These are phyloP conservation scores for Phalaenopsis equestris DNA, from an alignment of 106 monocot species.

Conservation along the genomic window DNA sequence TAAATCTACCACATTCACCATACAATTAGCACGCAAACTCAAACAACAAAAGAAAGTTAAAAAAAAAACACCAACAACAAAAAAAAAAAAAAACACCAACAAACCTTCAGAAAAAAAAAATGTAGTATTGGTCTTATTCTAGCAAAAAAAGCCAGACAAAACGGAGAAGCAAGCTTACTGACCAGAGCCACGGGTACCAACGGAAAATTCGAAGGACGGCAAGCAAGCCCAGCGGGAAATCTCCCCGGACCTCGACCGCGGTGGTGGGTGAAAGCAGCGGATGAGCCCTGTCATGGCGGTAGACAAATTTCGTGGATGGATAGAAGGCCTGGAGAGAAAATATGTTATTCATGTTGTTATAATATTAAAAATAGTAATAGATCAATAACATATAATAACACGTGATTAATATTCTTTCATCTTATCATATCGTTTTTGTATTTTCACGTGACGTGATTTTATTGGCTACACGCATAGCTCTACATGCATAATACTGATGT, in stretches of 20 bases:
- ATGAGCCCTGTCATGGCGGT: constrained; percentile 28
- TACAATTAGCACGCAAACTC: not conserved
- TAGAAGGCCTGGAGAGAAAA: not conserved
- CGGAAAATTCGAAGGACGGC: not conserved
- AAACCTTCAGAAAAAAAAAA: not conserved
- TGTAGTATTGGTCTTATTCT: not conserved
- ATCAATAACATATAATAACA: too few species aligned
- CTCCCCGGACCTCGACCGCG: not conserved
- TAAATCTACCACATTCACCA: not conserved
- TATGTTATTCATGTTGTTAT: too few species aligned
- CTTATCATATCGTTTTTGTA: too few species aligned
- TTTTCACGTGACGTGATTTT: too few species aligned
- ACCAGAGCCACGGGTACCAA: constrained; percentile 13
- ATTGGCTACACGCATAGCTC: too few species aligned
- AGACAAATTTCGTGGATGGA: constrained; percentile 1
- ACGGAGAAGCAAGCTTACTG: not conserved
- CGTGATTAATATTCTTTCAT: too few species aligned
- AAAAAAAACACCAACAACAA: too few species aligned
- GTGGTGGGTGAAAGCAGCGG: constrained; percentile 24
- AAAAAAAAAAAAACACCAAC: not conserved
- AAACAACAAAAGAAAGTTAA: not conserved
- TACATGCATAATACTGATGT: too few species aligned
- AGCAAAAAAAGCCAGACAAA: constrained; percentile 1
- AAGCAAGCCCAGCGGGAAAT: not conserved
- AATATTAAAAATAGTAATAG: too few species aligned